phyloP scores from a whole-genome alignment of 2,329 filamentous ascomycete genomes.

The Huntiella bhutanensis region DNA sequence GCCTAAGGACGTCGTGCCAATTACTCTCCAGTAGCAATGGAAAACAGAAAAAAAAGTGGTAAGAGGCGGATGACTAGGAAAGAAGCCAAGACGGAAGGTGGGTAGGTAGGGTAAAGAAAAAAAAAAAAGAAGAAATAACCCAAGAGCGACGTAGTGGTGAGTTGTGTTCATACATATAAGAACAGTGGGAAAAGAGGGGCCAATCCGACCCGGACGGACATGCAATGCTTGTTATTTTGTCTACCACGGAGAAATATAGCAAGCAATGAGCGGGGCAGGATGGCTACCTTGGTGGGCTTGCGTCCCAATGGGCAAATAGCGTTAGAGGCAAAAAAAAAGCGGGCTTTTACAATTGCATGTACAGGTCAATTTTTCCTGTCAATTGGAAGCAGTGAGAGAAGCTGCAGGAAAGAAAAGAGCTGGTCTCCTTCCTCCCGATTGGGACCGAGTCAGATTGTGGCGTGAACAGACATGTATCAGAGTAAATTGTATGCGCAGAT shows the following conservation, averaged over 20 bases:
- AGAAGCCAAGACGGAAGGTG: not conserved
- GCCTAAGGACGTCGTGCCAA: not conserved
- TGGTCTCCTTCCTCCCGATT: not conserved
- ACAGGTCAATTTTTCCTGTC: not conserved
- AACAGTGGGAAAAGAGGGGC: not conserved
- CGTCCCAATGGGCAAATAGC: too few species aligned
- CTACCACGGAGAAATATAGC: not conserved
- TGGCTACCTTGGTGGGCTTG: too few species aligned
- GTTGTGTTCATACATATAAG: too few species aligned
- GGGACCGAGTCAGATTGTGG: too few species aligned
- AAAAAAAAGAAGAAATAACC: conserved; percentile 4
- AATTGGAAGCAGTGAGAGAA: not conserved
- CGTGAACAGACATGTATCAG: too few species aligned
- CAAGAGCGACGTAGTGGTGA: too few species aligned
- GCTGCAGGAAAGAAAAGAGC: not conserved
- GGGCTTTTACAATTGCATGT: not conserved
- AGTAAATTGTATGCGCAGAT: too few species aligned
- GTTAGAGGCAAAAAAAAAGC: not conserved
- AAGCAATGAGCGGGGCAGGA: not conserved
- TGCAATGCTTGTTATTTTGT: not conserved
- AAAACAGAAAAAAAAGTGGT: conserved; percentile 1
- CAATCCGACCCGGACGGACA: not conserved
- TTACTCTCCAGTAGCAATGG: not conserved
- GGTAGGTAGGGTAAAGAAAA: conserved; percentile 1
- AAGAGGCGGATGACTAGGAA: not conserved